Conservation (phyloP, 768 basidiomycete species). For the Termitomyces sp. region DNA sequence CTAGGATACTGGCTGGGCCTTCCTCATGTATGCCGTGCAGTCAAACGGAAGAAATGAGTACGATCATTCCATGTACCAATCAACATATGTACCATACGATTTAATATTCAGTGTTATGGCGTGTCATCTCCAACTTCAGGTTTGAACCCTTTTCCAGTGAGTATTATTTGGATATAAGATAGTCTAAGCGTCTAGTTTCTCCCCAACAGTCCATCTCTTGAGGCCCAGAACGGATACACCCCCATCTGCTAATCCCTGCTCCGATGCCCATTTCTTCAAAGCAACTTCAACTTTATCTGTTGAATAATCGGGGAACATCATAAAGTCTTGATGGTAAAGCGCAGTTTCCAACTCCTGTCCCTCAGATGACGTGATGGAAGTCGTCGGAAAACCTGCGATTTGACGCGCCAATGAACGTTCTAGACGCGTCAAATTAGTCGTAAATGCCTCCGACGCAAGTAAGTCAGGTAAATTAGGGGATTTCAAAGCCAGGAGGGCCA, state of each 20-base stretch:
- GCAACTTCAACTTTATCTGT: conserved; percentile 43
- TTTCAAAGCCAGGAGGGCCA: conserved; percentile 54
- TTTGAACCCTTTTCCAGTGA: too few relatives aligned
- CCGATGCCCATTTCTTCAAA: conserved; percentile 34
- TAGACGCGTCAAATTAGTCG: conserved; percentile 55
- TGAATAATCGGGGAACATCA: conserved; percentile 63
- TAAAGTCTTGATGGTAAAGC: conserved; percentile 71
- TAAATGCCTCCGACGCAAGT: conserved; percentile 45
- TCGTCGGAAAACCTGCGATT: conserved; percentile 78
- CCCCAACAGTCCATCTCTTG: conserved; percentile 64
- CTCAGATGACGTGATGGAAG: conserved; percentile 34
- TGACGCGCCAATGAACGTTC: conserved; percentile 81
- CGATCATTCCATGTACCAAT: not conserved
- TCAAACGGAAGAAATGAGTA: conserved; percentile 19
- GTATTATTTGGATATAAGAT: too few relatives aligned
- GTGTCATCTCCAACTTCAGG: not conserved
- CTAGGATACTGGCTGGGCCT: conserved; percentile 41
- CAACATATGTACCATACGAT: not conserved
- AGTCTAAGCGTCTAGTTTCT: conserved; percentile 17
- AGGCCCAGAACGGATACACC: conserved; percentile 52
- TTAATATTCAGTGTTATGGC: not conserved
- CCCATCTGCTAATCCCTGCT: conserved; percentile 22
- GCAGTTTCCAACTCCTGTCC: conserved; percentile 42
- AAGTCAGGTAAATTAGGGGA: conserved; percentile 41
- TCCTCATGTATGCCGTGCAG: conserved; percentile 40